Evolutionary conservation across 345 rosid species (phyloP), one percentile per base, ranked within the genome.

Genomic region (Dipteronia dyeriana): DNA sequence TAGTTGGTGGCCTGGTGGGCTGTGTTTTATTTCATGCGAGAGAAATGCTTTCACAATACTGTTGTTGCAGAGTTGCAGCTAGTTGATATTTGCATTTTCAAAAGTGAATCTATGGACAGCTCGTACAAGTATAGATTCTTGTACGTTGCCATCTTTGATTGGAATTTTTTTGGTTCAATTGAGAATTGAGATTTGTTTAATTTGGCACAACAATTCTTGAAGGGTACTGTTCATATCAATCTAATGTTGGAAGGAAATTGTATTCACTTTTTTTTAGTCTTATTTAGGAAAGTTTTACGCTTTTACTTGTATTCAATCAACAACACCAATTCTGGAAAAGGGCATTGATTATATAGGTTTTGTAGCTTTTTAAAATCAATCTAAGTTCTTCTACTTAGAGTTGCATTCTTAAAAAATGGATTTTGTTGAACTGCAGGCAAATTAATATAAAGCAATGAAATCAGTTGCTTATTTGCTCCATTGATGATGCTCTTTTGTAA

Each of bases 401-500:
- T 56, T 56, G 61, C 23, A 6, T 56, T 59, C 57, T 53, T 53
- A 16, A 53, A 53, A 20, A 20, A 12, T 20, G n/a, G 22, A 63
- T 38, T 69, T 64, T 17, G 38, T 67, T n/a, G 39, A n/a, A 70
- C 68, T 79, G 82, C 78, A 76, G 85, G 64, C 57, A 62, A 63
- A 45, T 57, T 57, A 31, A 60, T 51, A 49, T 20, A 34, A 73
- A 17, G 47, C 63, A 78, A 68, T 26, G 34, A 66, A 43, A 69
- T 54, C 41, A 54, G 8, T 70, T 68, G 61, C 34, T 63, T 76
- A 43, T 31, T 14, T 17, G 54, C 16, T n/a, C 11, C 39, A 19
- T 77, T 31, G 26, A 14, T 77, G 70, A 14, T 77, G 70, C 79
- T 78, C 60, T 76, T 70, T 79, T 87, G 89, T 75, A 81, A 86